Conservation (phyloP, 352 stramenopile species). For the Globisporangium recalcitrans region DNA sequence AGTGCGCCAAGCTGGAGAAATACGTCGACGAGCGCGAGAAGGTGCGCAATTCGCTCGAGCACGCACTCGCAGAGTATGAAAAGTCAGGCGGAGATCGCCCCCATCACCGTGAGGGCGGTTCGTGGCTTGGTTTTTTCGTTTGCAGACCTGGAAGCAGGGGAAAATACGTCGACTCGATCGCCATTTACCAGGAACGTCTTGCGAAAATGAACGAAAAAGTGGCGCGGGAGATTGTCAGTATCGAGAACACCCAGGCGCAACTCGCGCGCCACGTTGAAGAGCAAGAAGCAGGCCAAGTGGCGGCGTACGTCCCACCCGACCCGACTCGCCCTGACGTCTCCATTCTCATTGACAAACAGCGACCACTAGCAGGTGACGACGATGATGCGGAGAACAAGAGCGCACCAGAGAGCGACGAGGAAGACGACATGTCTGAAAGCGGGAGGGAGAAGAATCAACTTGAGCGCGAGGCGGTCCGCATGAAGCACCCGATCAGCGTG, state of each 20-base stretch:
- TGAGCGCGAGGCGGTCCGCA: slow-evolving; percentile 39
- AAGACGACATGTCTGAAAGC: slow-evolving; percentile 13
- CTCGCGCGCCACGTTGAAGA: slow-evolving; percentile 40
- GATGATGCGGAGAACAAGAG: slow-evolving; percentile 17
- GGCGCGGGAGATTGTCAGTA: slow-evolving; percentile 50
- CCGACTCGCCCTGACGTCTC: slow-evolving; percentile 1
- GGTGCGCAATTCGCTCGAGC: slow-evolving; percentile 43
- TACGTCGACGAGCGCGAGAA: slow-evolving; percentile 49
- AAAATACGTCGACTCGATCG: slow-evolving; percentile 49
- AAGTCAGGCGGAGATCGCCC: slow-evolving; percentile 30
- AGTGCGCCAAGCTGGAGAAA: slow-evolving; percentile 53
- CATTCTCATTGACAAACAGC: slow-evolving; percentile 1
- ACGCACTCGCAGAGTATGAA: slow-evolving; percentile 45
- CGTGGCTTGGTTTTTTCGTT: slow-evolving; percentile 34
- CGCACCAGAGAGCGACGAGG: slow-evolving; percentile 2
- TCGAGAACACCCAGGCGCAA: slow-evolving; percentile 49
- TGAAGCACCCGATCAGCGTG: slow-evolving; percentile 47
- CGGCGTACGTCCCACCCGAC: slow-evolving; percentile 8
- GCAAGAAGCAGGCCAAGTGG: slow-evolving; percentile 19
- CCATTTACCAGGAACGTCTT: slow-evolving; percentile 53
- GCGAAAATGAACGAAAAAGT: slow-evolving; percentile 54
- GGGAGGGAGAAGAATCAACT: slow-evolving; percentile 45
- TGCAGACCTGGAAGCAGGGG: slow-evolving; percentile 37
- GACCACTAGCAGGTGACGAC: slow-evolving; percentile 20
- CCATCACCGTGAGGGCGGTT: slow-evolving; percentile 39